Conservation (phyloP, 768 basidiomycete genomes). For the Zangia roseola region DNA sequence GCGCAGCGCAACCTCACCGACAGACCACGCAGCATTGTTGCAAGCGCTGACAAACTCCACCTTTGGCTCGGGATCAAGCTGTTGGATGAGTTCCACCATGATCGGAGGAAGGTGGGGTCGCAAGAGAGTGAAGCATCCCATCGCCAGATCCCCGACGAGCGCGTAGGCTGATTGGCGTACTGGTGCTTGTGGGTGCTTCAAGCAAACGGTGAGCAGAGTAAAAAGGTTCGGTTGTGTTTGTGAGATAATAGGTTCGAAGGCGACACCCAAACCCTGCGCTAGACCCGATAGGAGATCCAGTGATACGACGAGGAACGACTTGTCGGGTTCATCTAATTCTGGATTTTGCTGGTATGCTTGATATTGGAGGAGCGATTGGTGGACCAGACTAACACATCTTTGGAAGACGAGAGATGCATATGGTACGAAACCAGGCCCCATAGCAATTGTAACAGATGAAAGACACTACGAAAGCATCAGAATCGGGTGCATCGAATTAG, state of each 20-base stretch:
- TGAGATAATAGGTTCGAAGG: conserved; percentile 71
- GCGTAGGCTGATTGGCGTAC: conserved; percentile 97
- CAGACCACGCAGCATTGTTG: conserved; percentile 99
- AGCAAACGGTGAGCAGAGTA: conserved; percentile 77
- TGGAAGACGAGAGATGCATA: conserved; percentile 92
- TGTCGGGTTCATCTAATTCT: conserved; percentile 92
- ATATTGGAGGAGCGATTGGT: conserved; percentile 78
- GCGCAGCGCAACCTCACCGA: conserved; percentile 94
- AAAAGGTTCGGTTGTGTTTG: conserved; percentile 75
- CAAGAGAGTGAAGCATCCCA: conserved; percentile 88
- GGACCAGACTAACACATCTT: conserved; percentile 85
- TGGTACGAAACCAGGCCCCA: conserved; percentile 83
- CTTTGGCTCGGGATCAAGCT: conserved; percentile 92
- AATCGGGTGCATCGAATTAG: conserved; percentile 1
- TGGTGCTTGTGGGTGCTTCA: conserved; percentile 94
- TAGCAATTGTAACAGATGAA: conserved; percentile 95
- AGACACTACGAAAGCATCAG: conserved; percentile 65
- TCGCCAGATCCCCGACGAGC: conserved; percentile 96
- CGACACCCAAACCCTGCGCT: conserved; percentile 86
- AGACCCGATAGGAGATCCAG: conserved; percentile 95
- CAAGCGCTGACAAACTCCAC: conserved; percentile 94
- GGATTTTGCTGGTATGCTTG: conserved; percentile 87
- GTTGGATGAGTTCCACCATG: conserved; percentile 85
- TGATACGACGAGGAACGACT: conserved; percentile 95
- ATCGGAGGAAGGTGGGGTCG: conserved; percentile 84